Evolutionary conservation across 371 early-diverging fungal species (phyloP), one percentile per base, ranked within the genome.

Genomic region (Mortierella polycephala): DNA sequence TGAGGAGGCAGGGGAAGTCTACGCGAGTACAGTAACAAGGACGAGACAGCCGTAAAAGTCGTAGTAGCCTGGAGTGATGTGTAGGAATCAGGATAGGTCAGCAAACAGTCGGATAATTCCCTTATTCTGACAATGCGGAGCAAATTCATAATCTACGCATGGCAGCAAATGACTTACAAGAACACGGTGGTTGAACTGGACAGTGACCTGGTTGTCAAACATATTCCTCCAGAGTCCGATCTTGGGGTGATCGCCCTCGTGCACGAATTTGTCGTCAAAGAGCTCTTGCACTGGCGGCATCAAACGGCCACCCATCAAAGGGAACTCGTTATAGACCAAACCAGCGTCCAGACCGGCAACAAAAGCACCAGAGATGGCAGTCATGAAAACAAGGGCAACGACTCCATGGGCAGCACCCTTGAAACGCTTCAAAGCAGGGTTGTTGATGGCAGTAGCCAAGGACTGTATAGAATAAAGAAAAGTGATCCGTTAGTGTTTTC

Each of bases 301-400:
- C 50, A 93, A 63, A 12, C 92, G 85, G 30, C 88, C 84, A 44
- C 97, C 98, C 98, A 98, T 97, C 55, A 82, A 82, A 2, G 99
- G 99, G 83, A 94, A 98, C 81, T 95, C 94, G 80, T 97, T 97
- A 85, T 97, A 97, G 57, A 98, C 89, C 57, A 98, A 83, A 23
- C 99, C 99, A 40, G 99, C 99, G 73, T 98, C 99, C 41, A 98
- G 82, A 46, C 99, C 99, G 44, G 99, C 99, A 7, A 98, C 99
- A 79, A 98, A 91, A 30, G 95, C 99, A 57, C 90, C 96, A 1
- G 96, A 92, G 69, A 98, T 82, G 40, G 94, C 95, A 6, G 98
- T 98, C n/a, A 93, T 53, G 66, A 96, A 91, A 57, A 95, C 88
- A 20, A 97, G 85, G 23, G 82, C 85, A 6, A 91, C 88, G 37